A percentile compares a stretch with the other conserved stretches of the same genome.
phyloP scores from a whole-genome alignment of 768 basidiomycete species.

The Filobasidium wieringae region DNA sequence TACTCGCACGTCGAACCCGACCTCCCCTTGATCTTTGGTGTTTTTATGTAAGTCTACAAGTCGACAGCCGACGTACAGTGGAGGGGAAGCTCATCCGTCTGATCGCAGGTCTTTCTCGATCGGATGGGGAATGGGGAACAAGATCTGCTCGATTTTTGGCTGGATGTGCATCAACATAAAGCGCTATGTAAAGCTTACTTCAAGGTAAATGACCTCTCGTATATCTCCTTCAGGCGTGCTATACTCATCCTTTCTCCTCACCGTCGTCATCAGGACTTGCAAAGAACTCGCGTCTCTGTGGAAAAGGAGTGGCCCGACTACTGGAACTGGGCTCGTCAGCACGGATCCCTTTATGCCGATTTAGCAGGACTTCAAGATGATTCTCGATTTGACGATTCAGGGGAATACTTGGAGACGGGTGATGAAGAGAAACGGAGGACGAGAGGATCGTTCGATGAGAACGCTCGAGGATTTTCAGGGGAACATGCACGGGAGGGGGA shows the following conservation, averaged over 20 bases:
- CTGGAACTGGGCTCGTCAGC: slow-evolving; percentile 79
- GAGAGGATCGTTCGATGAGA: neutral
- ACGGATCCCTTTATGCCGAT: slow-evolving; percentile 87
- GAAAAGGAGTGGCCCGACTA: slow-evolving; percentile 98
- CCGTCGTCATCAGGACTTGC: slow-evolving; percentile 53
- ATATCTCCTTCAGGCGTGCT: no score
- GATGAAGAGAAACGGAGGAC: neutral
- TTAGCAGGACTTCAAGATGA: slow-evolving; percentile 42
- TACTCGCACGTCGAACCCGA: slow-evolving; percentile 74
- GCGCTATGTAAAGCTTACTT: slow-evolving; percentile 97
- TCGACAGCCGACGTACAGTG: slow-evolving; percentile 5
- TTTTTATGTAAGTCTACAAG: slow-evolving; percentile 55
- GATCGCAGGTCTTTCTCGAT: neutral
- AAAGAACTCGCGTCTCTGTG: slow-evolving; percentile 82
- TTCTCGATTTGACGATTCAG: neutral
- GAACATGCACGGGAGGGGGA: no score
- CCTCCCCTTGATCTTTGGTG: slow-evolving; percentile 97
- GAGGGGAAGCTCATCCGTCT: slow-evolving; percentile 11
- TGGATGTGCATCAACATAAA: slow-evolving; percentile 98
- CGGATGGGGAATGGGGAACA: slow-evolving; percentile 46
- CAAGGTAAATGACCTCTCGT: slow-evolving; percentile 56
- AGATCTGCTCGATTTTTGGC: slow-evolving; percentile 95
- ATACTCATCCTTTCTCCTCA: neutral
- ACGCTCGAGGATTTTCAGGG: no score
- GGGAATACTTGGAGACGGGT: neutral